Evolutionary conservation across 805 yeast genomes (phyloP), one percentile per base, ranked within the genome.

Genomic region (Spathaspora girioi): DNA sequence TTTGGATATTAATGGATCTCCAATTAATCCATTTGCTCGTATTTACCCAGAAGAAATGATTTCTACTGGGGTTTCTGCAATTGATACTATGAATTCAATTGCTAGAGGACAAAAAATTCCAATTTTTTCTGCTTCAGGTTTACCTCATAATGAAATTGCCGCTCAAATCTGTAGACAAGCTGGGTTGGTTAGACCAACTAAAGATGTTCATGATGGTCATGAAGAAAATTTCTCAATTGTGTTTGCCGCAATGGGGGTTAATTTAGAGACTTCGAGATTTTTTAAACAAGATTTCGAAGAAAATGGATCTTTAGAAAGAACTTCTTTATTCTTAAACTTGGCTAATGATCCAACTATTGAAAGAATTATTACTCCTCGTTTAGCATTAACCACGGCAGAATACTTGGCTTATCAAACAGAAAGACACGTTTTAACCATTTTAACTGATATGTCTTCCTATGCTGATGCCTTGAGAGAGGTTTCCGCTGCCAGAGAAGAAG

Each of bases 101-200:
- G 99, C 99, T 54, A 89, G 99, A 82, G 99, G 99, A 61, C 99
- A 94, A 78, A 94, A 94, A 78, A 94, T 94, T 70, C 99, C 99
- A 50, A 96, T 94, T 71, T 94, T 94, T 78, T 90, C 97, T 50
- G 99, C 99, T 46, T 91, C 98, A 49, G 99, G 99, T 79, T 83
- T 94, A 69, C 99, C 99, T 52, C 99, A 94, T 76, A 94, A 94
- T 70, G 99, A 94, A 75, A 93, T 94, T 76, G 99, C 99, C 55
- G 99, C 99, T 44, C 99, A 94, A 76, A 93, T 94, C 70, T 93
- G 98, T 81, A 91, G 99, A 79, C 99, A 94, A 78, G 99, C 99
- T 41, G 97, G 98, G 62, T 81, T 94, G 68, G 99, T 96, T 49
- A 88, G 98, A 77, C 99, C 99, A 65, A 96, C 99, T 40, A 94